Evolutionary conservation across 768 basidiomycete genomes (phyloP).

Genomic region (Pisolithus microcarpus): DNA sequence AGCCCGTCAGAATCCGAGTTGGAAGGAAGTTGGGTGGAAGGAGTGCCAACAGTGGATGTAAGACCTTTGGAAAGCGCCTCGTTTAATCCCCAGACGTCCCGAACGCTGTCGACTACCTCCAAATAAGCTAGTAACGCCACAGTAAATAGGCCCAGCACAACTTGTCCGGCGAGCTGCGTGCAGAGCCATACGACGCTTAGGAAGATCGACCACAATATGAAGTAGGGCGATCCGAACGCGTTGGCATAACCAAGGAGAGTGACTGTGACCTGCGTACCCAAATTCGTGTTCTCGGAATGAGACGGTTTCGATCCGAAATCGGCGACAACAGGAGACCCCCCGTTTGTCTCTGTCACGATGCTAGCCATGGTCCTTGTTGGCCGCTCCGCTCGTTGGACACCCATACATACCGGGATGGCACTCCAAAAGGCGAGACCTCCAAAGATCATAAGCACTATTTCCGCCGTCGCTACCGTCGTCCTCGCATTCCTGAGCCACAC

Average conservation of each 20-base stretch:
- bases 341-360: conserved; percentile 8
- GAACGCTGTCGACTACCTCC: conserved; percentile 74
- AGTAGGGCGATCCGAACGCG: conserved; percentile 81
- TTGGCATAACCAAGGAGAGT: conserved; percentile 82
- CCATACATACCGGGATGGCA: conserved; percentile 65
- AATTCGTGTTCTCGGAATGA: conserved; percentile 2
- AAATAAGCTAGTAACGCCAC: conserved; percentile 68
- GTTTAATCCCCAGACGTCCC: conserved; percentile 57
- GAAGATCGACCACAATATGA: conserved; percentile 69
- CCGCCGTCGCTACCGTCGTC: conserved; percentile 54
- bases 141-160: conserved; percentile 58
- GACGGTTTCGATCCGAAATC: too few relatives aligned
- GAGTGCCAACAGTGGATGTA: conserved; percentile 7
- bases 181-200: conserved; percentile 49
- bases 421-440: conserved; percentile 65
- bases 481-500: conserved; percentile 43
- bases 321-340: conserved; percentile 6
- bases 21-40: too few relatives aligned
- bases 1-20: conserved; percentile 11
- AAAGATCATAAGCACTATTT: conserved; percentile 44
- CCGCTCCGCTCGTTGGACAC: conserved; percentile 35
- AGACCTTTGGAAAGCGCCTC: conserved; percentile 32
- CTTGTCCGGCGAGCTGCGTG: conserved; percentile 76
- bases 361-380: too few relatives aligned
- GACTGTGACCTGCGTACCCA: conserved; percentile 41